Conservation (phyloP, 305 asterid genomes). For the Solanum hybrid region DNA sequence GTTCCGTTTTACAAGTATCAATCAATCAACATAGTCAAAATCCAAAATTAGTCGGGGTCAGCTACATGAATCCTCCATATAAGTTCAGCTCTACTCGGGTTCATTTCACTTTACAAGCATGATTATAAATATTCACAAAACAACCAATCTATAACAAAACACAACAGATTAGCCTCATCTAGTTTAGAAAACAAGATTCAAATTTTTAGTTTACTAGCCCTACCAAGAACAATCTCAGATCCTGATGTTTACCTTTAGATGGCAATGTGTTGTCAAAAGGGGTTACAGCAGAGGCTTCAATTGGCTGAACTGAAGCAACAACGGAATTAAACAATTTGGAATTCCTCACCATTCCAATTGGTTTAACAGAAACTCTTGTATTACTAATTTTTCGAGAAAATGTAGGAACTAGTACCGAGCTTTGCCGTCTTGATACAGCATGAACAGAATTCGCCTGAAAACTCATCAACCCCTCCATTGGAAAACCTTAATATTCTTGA, state of each 20-base stretch:
- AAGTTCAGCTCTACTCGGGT: not conserved
- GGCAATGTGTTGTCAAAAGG: slow-evolving; percentile 66
- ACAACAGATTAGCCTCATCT: not conserved
- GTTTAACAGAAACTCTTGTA: slow-evolving; percentile 18
- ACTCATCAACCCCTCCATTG: slow-evolving; percentile 34
- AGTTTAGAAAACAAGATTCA: not conserved
- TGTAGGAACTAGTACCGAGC: slow-evolving; percentile 15
- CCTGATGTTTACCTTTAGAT: slow-evolving; percentile 40
- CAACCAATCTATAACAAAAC: not conserved
- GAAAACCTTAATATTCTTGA: not conserved
- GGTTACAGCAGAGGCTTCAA: slow-evolving; percentile 28
- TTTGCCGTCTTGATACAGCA: slow-evolving; percentile 19
- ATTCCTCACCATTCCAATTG: slow-evolving; percentile 25
- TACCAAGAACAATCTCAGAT: not conserved
- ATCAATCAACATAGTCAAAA: not conserved
- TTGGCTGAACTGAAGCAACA: slow-evolving; percentile 55
- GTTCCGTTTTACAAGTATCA: not conserved
- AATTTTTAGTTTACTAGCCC: not conserved
- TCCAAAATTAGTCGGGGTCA: not conserved
- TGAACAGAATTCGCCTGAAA: slow-evolving; percentile 20
- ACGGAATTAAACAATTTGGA: slow-evolving; percentile 32
- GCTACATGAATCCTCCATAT: not conserved
- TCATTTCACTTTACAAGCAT: not conserved
- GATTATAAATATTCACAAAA: not conserved
- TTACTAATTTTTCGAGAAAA: slow-evolving; percentile 25